phyloP scores from a whole-genome alignment of 768 basidiomycete species.

The Hericium alpestre region DNA sequence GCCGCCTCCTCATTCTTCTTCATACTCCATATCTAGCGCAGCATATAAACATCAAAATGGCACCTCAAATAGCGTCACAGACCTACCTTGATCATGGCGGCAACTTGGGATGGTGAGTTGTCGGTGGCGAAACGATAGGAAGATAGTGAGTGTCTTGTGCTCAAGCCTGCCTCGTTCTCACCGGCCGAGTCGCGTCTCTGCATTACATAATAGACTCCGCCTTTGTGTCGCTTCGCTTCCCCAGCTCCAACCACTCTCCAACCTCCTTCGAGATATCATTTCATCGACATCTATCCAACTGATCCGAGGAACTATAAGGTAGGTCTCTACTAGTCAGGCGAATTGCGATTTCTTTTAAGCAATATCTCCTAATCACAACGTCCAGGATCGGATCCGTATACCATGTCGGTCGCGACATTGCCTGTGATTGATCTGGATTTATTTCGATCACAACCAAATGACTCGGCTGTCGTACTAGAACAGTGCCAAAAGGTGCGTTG shows the following conservation, averaged over 20 bases:
- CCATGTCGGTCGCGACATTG: constrained; percentile 37
- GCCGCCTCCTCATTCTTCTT: constrained; percentile 99
- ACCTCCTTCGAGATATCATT: no score
- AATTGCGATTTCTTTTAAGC: no score
- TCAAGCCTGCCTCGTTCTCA: background rate
- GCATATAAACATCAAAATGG: no score
- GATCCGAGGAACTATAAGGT: no score
- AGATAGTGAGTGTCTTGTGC: constrained; percentile 7
- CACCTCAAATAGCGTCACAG: no score
- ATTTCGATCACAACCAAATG: constrained; percentile 38
- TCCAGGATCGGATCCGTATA: background rate
- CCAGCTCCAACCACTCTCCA: no score
- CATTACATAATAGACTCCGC: no score
- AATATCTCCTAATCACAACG: background rate
- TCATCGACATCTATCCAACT: no score
- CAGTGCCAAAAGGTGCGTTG: constrained; percentile 58
- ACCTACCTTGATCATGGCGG: constrained; percentile 36
- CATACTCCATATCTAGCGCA: constrained; percentile 89
- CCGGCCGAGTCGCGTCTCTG: background rate
- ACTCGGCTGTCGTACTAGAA: constrained; percentile 36
- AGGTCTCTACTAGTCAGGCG: no score
- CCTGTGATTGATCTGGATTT: constrained; percentile 74
- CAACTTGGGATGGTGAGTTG: background rate
- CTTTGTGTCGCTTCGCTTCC: no score
- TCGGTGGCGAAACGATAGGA: background rate